Conservation (phyloP, 139 green algal genomes). For the Pseudopediastrum boryanum region DNA sequence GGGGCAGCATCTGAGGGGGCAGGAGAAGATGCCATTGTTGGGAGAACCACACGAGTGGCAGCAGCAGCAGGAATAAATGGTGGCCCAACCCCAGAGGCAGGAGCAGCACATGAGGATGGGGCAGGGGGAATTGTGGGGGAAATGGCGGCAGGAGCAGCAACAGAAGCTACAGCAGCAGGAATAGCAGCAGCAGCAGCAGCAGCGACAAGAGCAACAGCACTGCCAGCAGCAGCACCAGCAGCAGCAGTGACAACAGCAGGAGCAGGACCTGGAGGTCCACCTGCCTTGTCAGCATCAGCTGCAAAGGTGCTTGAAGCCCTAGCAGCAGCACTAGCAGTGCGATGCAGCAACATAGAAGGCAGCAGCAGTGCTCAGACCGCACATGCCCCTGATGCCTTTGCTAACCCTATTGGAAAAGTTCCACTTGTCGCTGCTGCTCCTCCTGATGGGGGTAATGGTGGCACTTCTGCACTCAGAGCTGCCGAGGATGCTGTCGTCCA, state of each 20-base stretch:
- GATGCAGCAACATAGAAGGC: not conserved
- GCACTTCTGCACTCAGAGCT: too few relatives aligned
- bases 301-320: not conserved
- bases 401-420: too few relatives aligned
- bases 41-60: too few relatives aligned
- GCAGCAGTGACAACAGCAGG: not conserved
- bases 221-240: not conserved
- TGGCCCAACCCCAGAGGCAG: not conserved
- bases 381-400: too few relatives aligned
- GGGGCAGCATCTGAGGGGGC: not conserved
- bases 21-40: not conserved
- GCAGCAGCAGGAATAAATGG: not conserved
- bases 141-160: slow-evolving; percentile 9
- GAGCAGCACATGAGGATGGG: not conserved
- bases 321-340: not conserved
- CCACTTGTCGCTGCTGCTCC: too few relatives aligned
- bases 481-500: too few relatives aligned
- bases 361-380: too few relatives aligned
- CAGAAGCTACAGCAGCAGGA: slow-evolving; percentile 6
- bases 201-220: not conserved
- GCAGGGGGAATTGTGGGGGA: not conserved
- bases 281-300: slow-evolving; percentile 14
- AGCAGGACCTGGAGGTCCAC: not conserved
- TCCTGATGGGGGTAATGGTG: too few relatives aligned
- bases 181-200: slow-evolving; percentile 12